Percentiles rank a stretch among this genome's conserved stretches.
phyloP scores from a whole-genome alignment of 108 stramenopile genomes.

The Chaetoceros tenuissimus region DNA sequence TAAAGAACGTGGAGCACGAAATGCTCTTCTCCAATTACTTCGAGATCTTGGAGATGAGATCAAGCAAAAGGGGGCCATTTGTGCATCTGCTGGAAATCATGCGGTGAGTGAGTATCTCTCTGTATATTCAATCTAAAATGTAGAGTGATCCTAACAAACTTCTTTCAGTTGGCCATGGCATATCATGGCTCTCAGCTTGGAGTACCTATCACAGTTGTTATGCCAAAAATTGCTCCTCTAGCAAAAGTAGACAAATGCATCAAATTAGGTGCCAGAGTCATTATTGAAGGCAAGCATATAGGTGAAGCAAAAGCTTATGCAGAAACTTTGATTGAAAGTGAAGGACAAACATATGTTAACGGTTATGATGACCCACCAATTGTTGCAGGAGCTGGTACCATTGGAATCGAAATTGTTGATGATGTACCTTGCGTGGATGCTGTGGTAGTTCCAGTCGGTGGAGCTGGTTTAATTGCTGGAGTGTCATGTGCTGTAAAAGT shows the following conservation, averaged over 20 bases:
- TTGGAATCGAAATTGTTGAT: constrained; percentile 93
- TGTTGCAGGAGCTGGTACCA: constrained; percentile 95
- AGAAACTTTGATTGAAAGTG: constrained; percentile 41
- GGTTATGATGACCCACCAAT: constrained; percentile 97
- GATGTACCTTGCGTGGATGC: constrained; percentile 91
- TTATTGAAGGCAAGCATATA: constrained; percentile 89
- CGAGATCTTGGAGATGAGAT: constrained; percentile 22
- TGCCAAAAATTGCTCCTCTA: constrained; percentile 92
- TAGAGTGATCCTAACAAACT: too few relatives aligned
- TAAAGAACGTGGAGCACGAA: constrained; percentile 95
- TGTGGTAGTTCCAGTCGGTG: constrained; percentile 92
- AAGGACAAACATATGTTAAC: constrained; percentile 81
- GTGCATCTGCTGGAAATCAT: constrained; percentile 90
- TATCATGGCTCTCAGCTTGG: constrained; percentile 90
- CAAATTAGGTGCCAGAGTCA: constrained; percentile 87
- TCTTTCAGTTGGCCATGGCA: constrained; percentile 87
- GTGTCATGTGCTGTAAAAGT: constrained; percentile 91
- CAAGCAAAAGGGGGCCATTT: constrained; percentile 73
- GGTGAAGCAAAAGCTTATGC: constrained; percentile 86
- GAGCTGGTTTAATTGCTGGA: constrained; percentile 93
- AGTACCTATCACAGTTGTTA: constrained; percentile 93
- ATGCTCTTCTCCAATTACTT: constrained; percentile 76
- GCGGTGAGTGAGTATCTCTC: too few relatives aligned
- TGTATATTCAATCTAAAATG: too few relatives aligned
- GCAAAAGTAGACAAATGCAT: constrained; percentile 94